Conservation (phyloP, 139 green algal genomes). For the Chlorella ohadii region DNA sequence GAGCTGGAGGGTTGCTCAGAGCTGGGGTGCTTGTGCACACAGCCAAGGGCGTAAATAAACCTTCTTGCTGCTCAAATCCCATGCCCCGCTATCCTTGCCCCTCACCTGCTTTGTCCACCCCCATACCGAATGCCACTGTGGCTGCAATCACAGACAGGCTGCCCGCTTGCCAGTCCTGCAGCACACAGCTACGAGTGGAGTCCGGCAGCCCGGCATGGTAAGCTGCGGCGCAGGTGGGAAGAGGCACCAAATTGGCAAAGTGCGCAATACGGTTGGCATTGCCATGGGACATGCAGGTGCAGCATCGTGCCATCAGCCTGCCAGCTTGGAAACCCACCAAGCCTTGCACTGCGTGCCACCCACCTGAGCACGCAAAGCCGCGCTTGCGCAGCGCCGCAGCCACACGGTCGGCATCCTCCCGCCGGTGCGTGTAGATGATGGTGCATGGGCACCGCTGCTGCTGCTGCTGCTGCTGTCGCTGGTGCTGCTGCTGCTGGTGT, state of each 20-base stretch:
- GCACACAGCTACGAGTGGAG: constrained; percentile 31
- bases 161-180: constrained; percentile 59
- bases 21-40: too few relatives aligned
- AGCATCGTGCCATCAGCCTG: too few relatives aligned
- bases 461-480: neutral
- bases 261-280: too few relatives aligned
- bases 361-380: constrained; percentile 27
- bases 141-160: constrained; percentile 66
- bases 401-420: constrained; percentile 48
- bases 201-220: constrained; percentile 68
- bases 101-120: constrained; percentile 14
- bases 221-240: constrained; percentile 20
- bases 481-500: neutral
- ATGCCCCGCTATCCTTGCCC: neutral
- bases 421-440: constrained; percentile 65
- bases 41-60: too few relatives aligned
- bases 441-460: constrained; percentile 18
- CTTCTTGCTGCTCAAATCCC: too few relatives aligned
- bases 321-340: too few relatives aligned
- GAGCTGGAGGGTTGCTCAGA: too few relatives aligned
- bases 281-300: too few relatives aligned
- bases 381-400: constrained; percentile 34
- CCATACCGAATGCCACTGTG: constrained; percentile 87
- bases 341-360: too few relatives aligned
- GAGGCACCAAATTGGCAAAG: too few relatives aligned